phyloP scores from a whole-genome alignment of 495 filamentous ascomycete species.

The Aspergillus nanangensis region DNA sequence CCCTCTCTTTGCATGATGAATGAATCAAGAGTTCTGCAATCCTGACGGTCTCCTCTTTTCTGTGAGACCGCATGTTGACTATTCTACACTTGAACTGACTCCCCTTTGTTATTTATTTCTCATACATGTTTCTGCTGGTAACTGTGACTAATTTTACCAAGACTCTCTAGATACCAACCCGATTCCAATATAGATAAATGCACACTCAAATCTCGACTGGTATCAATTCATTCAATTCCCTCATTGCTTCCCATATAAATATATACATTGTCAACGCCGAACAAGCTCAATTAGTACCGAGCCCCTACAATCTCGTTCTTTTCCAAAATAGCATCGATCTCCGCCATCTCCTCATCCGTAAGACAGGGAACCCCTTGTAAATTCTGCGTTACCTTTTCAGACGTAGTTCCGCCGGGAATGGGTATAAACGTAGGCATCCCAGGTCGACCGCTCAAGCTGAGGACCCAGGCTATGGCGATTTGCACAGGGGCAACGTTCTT shows the following conservation, averaged over 20 bases:
- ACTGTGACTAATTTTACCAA: too few relatives aligned
- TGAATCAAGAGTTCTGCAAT: conserved; percentile 55
- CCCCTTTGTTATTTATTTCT: too few relatives aligned
- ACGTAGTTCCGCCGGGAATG: conserved; percentile 66
- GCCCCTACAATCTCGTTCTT: conserved; percentile 31
- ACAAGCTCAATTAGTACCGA: conserved; percentile 33
- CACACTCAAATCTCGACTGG: too few relatives aligned
- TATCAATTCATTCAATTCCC: too few relatives aligned
- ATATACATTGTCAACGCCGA: background rate
- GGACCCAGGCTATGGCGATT: conserved; percentile 73
- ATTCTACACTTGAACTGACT: conserved; percentile 57
- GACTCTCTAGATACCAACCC: too few relatives aligned
- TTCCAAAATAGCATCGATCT: conserved; percentile 41
- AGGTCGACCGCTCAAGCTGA: conserved; percentile 46
- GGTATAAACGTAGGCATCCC: conserved; percentile 72
- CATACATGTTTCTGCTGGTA: too few relatives aligned
- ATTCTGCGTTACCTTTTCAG: conserved; percentile 44
- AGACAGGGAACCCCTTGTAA: conserved; percentile 29
- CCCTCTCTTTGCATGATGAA: conserved; percentile 33
- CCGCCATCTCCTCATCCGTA: conserved; percentile 39
- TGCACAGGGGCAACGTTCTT: conserved; percentile 73
- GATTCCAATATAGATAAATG: too few relatives aligned
- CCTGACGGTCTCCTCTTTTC: conserved; percentile 42
- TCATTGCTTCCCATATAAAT: conserved; percentile 2
- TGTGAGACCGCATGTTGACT: conserved; percentile 49